Base-by-base conservation (phyloP, 805 yeast genomes). In the Zygoascus biomembranicola region DNA sequence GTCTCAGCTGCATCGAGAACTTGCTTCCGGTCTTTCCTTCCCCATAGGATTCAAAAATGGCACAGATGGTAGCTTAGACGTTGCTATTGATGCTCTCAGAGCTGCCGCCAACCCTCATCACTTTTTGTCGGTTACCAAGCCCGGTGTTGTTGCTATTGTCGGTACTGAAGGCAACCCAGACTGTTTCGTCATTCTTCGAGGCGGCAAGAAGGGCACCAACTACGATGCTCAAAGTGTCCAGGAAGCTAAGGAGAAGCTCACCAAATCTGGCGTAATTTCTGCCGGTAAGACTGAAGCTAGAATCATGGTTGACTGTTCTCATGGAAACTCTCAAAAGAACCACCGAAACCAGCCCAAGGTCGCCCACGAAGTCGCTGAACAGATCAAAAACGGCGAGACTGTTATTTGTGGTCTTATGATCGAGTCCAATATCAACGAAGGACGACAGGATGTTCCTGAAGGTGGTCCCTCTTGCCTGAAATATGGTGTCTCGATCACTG, bases 11-110 rank as follows among this genome's bases (percentile, higher is more conserved):
- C 99, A 92, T 72, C 84, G 99, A 71, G 99, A 92, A 72, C 79
- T 92, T 61, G 96, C 98, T 2, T 90, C 97, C 0, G 99, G 98
- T 32, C 76, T 94, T 47, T 87, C 96, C 2, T 92, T 94, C 89
- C 99, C 99, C 44, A 89, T 92, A 55, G 99, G 99, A 52, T 92
- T 92, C 84, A 92, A 92, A 70, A 92, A 92, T 67, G 98, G 98
- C 66, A 92, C 99, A 43, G 98, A 94, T 69, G 99, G 99, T 66
- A 82, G 90, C 46, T 72, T 94, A 50, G 95, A 89, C 61, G 97
- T 92, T 58, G 96, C 97, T 37, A 77, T 92, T 58, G 99, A 92
- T 67, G 99, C 99, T 31, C 79, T 89, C 67, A 79, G 88, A 65
- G 92, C 98, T 48, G 95, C 98, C 44, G 76, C 90, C 28, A 88